Conservation (phyloP, 345 rosid species). For the Camelina sativa region DNA sequence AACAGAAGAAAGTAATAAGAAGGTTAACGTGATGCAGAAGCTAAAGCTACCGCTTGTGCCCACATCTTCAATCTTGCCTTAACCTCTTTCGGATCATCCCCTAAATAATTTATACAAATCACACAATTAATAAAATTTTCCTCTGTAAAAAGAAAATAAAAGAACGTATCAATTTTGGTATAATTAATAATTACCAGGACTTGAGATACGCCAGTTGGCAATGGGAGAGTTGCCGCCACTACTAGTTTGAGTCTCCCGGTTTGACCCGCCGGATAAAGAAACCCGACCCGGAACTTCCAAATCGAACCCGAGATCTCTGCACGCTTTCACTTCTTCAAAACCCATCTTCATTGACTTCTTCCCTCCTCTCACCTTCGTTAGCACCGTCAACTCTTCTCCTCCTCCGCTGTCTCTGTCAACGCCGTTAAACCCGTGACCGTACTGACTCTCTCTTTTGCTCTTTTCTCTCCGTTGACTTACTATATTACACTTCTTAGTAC, state of each 20-base stretch:
- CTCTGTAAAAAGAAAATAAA: background rate
- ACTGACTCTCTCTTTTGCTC: conserved; percentile 65
- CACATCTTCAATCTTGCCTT: conserved; percentile 93
- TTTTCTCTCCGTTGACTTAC: conserved; percentile 52
- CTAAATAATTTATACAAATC: conserved; percentile 39
- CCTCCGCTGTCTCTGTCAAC: conserved; percentile 64
- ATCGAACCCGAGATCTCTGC: conserved; percentile 87
- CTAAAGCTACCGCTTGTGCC: conserved; percentile 93
- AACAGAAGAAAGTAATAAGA: background rate
- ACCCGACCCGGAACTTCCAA: conserved; percentile 68
- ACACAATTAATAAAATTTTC: background rate
- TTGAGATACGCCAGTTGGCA: conserved; percentile 83
- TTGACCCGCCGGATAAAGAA: conserved; percentile 41
- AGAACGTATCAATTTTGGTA: background rate
- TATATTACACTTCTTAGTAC: background rate
- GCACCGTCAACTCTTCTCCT: conserved; percentile 77
- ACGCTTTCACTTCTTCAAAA: conserved; percentile 82
- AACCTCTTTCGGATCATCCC: conserved; percentile 95
- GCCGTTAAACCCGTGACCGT: conserved; percentile 55
- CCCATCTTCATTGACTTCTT: conserved; percentile 79
- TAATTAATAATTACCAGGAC: conserved; percentile 62
- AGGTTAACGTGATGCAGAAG: conserved; percentile 56
- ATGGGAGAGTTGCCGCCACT: conserved; percentile 88
- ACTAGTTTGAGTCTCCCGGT: conserved; percentile 66
- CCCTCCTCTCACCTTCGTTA: conserved; percentile 87